These are phyloP conservation scores for Calonectria fujianensis DNA, from an alignment of 2,329 filamentous ascomycete genomes.

Conservation along the genomic window DNA sequence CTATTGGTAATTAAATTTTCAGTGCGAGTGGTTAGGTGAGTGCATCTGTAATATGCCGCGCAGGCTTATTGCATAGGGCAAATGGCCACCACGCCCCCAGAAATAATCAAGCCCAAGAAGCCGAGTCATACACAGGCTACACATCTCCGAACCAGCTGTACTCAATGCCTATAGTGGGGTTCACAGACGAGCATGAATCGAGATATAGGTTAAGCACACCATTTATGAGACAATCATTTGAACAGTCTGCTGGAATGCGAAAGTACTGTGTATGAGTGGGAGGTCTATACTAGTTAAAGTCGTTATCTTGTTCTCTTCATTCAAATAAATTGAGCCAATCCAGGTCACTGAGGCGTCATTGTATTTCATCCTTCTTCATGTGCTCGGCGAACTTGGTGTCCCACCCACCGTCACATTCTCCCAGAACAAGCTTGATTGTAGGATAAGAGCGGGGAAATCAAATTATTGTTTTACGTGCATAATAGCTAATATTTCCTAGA, in stretches of 20 bases:
- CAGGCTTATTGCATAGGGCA: neutral
- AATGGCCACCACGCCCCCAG: neutral
- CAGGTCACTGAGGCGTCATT: neutral
- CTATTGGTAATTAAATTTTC: neutral
- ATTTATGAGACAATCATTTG: neutral
- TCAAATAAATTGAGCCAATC: neutral
- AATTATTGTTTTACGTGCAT: neutral
- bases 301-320: neutral
- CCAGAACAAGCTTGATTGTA: too few relatives aligned
- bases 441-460: too few relatives aligned
- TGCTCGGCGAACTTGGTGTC: too few relatives aligned
- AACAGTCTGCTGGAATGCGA: neutral
- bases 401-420: too few relatives aligned
- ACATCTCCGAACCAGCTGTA: neutral
- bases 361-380: neutral
- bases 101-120: neutral
- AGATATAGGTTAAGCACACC: neutral
- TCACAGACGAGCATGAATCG: neutral
- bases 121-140: too few relatives aligned
- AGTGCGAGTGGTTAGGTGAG: neutral
- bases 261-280: neutral
- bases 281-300: neutral
- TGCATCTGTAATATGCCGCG: neutral
- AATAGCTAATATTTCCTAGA: neutral
- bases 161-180: too few relatives aligned